A percentile compares a stretch with the other conserved stretches of the same genome.
Evolutionary conservation across 2,329 filamentous ascomycete genomes (phyloP).

Genomic region (Monosporascus sp.): DNA sequence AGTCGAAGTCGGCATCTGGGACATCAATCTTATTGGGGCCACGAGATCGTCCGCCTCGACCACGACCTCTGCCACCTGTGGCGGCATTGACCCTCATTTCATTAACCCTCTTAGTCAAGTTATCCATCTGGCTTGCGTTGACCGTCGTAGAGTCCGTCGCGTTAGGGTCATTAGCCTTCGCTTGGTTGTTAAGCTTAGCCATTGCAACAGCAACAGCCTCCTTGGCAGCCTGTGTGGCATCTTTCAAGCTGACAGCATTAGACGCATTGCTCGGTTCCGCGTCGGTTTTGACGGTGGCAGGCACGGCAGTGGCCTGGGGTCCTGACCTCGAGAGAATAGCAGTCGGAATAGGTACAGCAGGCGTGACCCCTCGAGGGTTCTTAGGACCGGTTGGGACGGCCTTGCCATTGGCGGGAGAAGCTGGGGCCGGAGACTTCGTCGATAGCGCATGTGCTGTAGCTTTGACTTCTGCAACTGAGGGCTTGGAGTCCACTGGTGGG

Average conservation of each 20-base stretch:
- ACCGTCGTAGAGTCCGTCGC: constrained; percentile 23
- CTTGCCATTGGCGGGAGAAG: constrained; percentile 28
- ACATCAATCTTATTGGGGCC: constrained; percentile 71
- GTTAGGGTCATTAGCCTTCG: constrained; percentile 3
- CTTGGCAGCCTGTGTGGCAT: constrained; percentile 69
- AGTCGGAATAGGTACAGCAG: constrained; percentile 59
- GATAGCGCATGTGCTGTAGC: constrained; percentile 49
- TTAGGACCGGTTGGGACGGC: constrained; percentile 43
- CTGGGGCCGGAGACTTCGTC: constrained; percentile 29
- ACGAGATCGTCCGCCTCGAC: constrained; percentile 39
- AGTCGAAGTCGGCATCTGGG: constrained; percentile 87
- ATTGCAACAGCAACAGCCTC: constrained; percentile 77
- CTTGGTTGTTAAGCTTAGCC: constrained; percentile 56
- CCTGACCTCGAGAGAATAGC: constrained; percentile 27
- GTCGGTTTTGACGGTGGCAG: constrained; percentile 30
- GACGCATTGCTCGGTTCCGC: constrained; percentile 32
- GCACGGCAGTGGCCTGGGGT: constrained; percentile 23
- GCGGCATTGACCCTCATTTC: constrained; percentile 67
- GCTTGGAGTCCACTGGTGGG: constrained; percentile 65
- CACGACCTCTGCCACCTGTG: constrained; percentile 40
- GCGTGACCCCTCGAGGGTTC: constrained; percentile 49
- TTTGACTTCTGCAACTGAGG: constrained; percentile 48
- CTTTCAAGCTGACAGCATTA: constrained; percentile 45
- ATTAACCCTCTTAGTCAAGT: constrained; percentile 68
- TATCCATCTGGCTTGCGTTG: constrained; percentile 55